Base-by-base conservation (phyloP, 139 green algal genomes). In the Nannochloris sp. region DNA sequence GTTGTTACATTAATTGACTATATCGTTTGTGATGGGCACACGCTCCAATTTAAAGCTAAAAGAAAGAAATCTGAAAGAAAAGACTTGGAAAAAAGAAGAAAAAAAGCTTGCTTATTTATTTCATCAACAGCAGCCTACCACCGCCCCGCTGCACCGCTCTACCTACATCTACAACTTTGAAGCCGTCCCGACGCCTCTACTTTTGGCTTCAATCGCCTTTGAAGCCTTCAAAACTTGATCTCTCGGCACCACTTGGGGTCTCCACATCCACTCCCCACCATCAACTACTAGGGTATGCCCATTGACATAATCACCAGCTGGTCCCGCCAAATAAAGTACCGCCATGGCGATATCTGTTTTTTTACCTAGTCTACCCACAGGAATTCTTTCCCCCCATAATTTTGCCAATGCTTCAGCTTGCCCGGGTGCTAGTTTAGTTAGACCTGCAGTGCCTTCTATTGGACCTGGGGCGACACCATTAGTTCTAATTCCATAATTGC, bases 311-410 rank as follows among this genome's bases (percentile, higher is more conserved):
- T 36, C 15, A 6, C 72, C 87, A 2, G 81, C 80, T 1, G n/a
- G 4, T 5, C 81, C 87, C 9, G 75, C 60, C 32, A 97, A 78
- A 76, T 87, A 97, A 2, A 95, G 57, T 32, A 71, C 81, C 2
- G 83, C 84, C 76, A 92, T 84, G 13, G 83, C 92, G 13, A 97
- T 97, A 79, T 98, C 92, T 75, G 78, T 87, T 29, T 83, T 83
- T 32, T 72, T 60, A 12, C 88, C 92, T 76, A 97, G 86, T 38
- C 73, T 62, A 4, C 80, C 79, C 37, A 97, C 57, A 0, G 90
- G 89, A 15, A 96, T 82, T 15, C 42, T 67, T 12, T 59, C 24
- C 3, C 35, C 48, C 1, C 87, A 57, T 37, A 83, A 12, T 19
- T 78, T 60, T 42, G 79, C 47, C 61, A 79, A 61, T 23, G 65